phyloP scores from a whole-genome alignment of 176 grass and related monocot genomes.

The Bonia amplexicaulis region DNA sequence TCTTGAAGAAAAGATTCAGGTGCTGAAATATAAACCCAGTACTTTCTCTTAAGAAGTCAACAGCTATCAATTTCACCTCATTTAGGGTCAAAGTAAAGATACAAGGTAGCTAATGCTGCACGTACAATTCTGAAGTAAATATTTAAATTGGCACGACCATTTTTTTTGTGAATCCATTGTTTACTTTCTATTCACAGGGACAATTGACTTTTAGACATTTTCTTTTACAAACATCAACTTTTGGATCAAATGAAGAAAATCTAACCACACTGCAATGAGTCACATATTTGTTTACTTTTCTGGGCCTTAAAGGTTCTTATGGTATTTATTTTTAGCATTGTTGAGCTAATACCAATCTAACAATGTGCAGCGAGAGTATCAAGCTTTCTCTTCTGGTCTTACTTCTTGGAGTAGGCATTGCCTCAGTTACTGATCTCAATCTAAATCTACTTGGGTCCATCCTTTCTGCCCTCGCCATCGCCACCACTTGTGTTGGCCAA shows the following conservation, averaged over 20 bases:
- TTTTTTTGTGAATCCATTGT: neutral
- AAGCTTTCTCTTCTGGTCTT: conserved; percentile 87
- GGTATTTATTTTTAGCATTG: conserved; percentile 15
- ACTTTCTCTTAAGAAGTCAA: conserved; percentile 15
- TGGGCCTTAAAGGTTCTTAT: neutral
- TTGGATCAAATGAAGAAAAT: conserved; percentile 14
- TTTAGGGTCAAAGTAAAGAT: conserved; percentile 14
- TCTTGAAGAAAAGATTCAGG: conserved; percentile 98
- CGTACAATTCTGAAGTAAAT: conserved; percentile 19
- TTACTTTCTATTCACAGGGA: conserved; percentile 10
- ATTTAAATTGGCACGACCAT: neutral
- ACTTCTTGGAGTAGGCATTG: conserved; percentile 94
- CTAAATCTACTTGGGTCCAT: conserved; percentile 89
- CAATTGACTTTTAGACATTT: neutral
- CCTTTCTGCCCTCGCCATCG: conserved; percentile 87
- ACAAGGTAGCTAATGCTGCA: conserved; percentile 9
- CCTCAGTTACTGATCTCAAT: conserved; percentile 94
- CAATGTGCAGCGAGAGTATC: conserved; percentile 75
- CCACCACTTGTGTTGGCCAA: conserved; percentile 94
- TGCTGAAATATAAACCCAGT: conserved; percentile 30
- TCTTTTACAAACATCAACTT: neutral
- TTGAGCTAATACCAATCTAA: conserved; percentile 34
- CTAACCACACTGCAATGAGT: neutral
- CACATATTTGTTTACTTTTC: neutral
- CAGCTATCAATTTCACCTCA: neutral